phyloP scores from a whole-genome alignment of 2,329 filamentous ascomycete genomes.

The Claviceps capensis region DNA sequence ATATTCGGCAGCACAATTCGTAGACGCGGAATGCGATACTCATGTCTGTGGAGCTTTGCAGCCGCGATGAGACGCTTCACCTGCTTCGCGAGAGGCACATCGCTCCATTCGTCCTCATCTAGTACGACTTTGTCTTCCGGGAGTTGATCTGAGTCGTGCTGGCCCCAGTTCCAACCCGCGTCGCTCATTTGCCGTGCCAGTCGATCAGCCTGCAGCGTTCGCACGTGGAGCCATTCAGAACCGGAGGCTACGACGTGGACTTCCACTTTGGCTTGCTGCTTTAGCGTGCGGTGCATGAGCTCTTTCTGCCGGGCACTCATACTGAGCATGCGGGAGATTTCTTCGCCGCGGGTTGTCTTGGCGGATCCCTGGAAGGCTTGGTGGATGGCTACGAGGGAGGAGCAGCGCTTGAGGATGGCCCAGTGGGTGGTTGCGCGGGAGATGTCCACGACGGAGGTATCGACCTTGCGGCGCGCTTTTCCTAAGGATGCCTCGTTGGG shows the following conservation, averaged over 20 bases:
- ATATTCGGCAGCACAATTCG: constrained; percentile 22
- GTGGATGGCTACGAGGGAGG: constrained; percentile 17
- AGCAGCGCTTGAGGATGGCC: constrained; percentile 20
- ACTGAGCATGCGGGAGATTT: constrained; percentile 7
- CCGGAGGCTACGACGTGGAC: constrained; percentile 24
- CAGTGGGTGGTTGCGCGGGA: constrained; percentile 15
- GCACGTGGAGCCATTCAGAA: constrained; percentile 20
- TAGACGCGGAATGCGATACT: constrained; percentile 23
- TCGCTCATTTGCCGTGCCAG: constrained; percentile 27
- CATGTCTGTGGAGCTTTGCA: constrained; percentile 21
- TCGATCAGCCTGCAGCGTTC: constrained; percentile 17
- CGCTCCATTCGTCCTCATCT: constrained; percentile 21
- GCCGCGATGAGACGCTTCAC: constrained; percentile 21
- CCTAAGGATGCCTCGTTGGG: too few relatives aligned
- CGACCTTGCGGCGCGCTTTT: constrained; percentile 10
- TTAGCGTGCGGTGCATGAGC: constrained; percentile 18
- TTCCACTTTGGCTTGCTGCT: constrained; percentile 19
- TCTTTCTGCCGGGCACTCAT: constrained; percentile 14
- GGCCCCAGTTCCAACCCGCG: constrained; percentile 28
- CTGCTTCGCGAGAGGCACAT: constrained; percentile 19
- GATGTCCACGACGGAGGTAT: constrained; percentile 12
- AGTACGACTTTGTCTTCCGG: constrained; percentile 7
- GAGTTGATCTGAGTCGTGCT: constrained; percentile 10
- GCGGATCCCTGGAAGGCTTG: constrained; percentile 20
- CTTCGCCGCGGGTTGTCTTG: constrained; percentile 12